A percentile compares a stretch with the other conserved stretches of the same genome.
Evolutionary conservation across 2,329 filamentous ascomycete species (phyloP).

Genomic region (Fusarium sp.): DNA sequence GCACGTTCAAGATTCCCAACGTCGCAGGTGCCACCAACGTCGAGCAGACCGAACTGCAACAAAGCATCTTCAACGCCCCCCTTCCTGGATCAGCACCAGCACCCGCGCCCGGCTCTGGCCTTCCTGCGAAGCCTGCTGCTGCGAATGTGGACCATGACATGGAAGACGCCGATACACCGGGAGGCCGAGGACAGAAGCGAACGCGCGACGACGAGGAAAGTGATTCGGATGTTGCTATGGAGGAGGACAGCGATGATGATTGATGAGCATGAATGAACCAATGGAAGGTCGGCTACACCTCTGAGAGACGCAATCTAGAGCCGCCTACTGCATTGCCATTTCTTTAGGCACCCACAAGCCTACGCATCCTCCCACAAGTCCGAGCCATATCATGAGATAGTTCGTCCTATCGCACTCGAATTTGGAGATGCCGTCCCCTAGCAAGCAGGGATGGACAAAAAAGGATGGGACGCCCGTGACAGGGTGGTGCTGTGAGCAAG

Average conservation of each 20-base stretch:
- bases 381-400: conserved; percentile 90
- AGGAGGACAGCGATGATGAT: conserved; percentile 80
- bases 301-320: conserved; percentile 20
- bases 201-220: conserved; percentile 74
- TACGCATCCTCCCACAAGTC: conserved; percentile 83
- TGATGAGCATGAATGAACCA: conserved; percentile 58
- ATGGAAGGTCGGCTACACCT: conserved; percentile 33
- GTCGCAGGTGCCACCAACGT: conserved; percentile 64
- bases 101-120: conserved; percentile 53
- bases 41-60: conserved; percentile 78
- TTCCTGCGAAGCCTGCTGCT: conserved; percentile 62
- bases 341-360: conserved; percentile 81
- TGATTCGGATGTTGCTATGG: conserved; percentile 75
- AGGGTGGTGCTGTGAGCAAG: conserved; percentile 78
- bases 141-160: conserved; percentile 59
- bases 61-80: conserved; percentile 81
- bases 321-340: conserved; percentile 61
- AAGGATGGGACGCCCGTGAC: conserved; percentile 81
- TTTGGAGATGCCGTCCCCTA: conserved; percentile 80
- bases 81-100: conserved; percentile 62
- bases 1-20: conserved; percentile 81
- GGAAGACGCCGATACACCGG: conserved; percentile 64
- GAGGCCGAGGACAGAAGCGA: conserved; percentile 74
- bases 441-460: conserved; percentile 93
- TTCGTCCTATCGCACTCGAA: conserved; percentile 71